Evolutionary conservation across 2,329 filamentous ascomycete species (phyloP).

Genomic region (Pseudogymnoascus sp.): DNA sequence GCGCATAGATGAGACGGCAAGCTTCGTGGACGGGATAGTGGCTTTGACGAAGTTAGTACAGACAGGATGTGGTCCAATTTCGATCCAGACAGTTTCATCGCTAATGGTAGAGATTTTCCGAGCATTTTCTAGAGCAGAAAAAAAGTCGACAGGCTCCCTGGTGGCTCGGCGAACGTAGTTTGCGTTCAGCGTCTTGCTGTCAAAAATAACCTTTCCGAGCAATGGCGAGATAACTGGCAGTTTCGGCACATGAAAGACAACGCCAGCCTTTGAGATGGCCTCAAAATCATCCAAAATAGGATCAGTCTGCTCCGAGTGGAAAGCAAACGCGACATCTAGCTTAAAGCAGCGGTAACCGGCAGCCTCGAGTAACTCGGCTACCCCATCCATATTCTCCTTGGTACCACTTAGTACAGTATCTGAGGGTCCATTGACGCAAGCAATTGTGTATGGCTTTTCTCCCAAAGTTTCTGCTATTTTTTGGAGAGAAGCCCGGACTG

Average conservation of each 20-base stretch:
- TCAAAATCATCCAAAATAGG: conserved; percentile 53
- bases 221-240: conserved; percentile 62
- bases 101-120: conserved; percentile 51
- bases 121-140: conserved; percentile 51
- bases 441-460: conserved; percentile 35
- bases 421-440: conserved; percentile 67
- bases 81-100: conserved; percentile 60
- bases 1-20: conserved; percentile 43
- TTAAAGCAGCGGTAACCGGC: conserved; percentile 50
- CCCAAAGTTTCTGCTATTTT: conserved; percentile 41
- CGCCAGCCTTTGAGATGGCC: conserved; percentile 37
- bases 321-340: conserved; percentile 56
- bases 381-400: conserved; percentile 44
- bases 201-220: conserved; percentile 49
- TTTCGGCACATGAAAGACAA: conserved; percentile 46
- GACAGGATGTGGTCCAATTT: conserved; percentile 64
- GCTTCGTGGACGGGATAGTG: conserved; percentile 40
- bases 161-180: conserved; percentile 57
- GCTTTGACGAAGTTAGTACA: conserved; percentile 59
- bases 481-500: conserved; percentile 38
- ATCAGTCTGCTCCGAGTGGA: conserved; percentile 57
- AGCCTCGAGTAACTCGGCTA: conserved; percentile 38
- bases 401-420: conserved; percentile 62
- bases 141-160: conserved; percentile 63
- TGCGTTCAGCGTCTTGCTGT: conserved; percentile 47